Base-by-base conservation (phyloP, 2,329 filamentous ascomycete species). In the Colletotrichum musicola region DNA sequence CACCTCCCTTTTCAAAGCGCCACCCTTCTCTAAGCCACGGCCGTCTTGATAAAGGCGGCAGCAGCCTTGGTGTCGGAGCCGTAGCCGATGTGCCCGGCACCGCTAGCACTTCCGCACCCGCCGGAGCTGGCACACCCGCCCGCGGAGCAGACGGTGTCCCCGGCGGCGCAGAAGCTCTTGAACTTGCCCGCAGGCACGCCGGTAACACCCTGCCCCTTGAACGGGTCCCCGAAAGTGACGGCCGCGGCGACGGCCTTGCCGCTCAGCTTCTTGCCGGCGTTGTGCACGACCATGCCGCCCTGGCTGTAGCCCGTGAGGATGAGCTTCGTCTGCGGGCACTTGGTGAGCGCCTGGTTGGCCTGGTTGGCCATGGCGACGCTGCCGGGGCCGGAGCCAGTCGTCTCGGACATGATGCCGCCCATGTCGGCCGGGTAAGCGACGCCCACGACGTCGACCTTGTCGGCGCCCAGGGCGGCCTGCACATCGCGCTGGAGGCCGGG, bases 361-460 rank as follows among this genome's bases (percentile, higher is more conserved):
- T 59, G 50, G 9, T 54, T 14, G 12, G 59, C 73, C 83, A 87
- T 85, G 65, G 77, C 79, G 35, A 73, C 72, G 62, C 81, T 82
- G 6, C 85, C 85, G 9, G 68, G 74, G 4, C 74, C 72, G 70
- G 84, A 82, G 1, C 85, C 85, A 4, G 81, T 81, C 3, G 6
- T 7, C 42, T 69, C 82, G 13, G 76, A 76, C 12, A 85, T 74
- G 69, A 85, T 86, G 0, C 85, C 85, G 3, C 70, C 65, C 47
- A 81, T 69, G 64, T 77, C 75, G 1, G 86, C 86, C 1, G 81
- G 76, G 72, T 89, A 89, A 25, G 83, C 76, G 20, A 88, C 84
- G 57, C 86, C 87, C 75, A 89, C 86, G 12, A 87, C 80, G 3
- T 82, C 81, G 7, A 88, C 73, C 58, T 82, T 81, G 50, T 77